These are phyloP conservation scores for Aeschynomene evenia DNA, from an alignment of 306 rosid genomes.

Conservation along the genomic window DNA sequence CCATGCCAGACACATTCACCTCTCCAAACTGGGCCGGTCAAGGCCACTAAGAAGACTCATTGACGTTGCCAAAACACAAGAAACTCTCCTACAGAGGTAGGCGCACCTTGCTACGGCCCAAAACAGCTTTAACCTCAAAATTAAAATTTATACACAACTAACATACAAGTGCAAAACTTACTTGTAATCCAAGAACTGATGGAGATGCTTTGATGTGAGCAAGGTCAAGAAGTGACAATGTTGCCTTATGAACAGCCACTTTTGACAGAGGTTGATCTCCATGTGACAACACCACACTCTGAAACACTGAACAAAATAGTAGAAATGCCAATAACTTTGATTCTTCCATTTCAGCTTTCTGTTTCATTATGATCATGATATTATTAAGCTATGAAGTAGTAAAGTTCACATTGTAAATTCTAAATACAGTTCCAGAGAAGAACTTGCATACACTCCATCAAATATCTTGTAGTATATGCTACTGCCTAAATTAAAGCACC, in stretches of 20 bases:
- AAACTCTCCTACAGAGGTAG: too few species aligned
- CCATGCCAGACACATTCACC: too few species aligned
- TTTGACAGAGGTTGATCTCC: slow-evolving; percentile 73
- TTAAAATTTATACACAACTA: not conserved
- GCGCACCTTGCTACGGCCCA: too few species aligned
- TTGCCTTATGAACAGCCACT: slow-evolving; percentile 54
- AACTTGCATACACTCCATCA: not conserved
- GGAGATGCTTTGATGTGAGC: slow-evolving; percentile 64
- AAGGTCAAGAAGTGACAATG: slow-evolving; percentile 44
- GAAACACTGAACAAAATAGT: slow-evolving; percentile 42
- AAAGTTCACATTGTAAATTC: not conserved
- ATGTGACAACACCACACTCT: slow-evolving; percentile 50
- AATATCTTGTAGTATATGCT: not conserved
- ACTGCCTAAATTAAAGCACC: not conserved
- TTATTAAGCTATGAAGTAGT: not conserved
- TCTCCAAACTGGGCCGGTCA: too few species aligned
- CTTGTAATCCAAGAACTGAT: slow-evolving; percentile 62
- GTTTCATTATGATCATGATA: not conserved
- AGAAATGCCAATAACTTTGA: slow-evolving; percentile 40
- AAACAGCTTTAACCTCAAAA: too few species aligned
- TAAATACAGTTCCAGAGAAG: slow-evolving; percentile 4
- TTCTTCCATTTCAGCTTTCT: slow-evolving; percentile 36
- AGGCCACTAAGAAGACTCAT: too few species aligned
- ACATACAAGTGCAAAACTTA: slow-evolving; percentile 25
- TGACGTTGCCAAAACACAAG: too few species aligned